Evolutionary conservation across 2,329 filamentous ascomycete genomes (phyloP).

Genomic region (Botrytis fragariae): DNA sequence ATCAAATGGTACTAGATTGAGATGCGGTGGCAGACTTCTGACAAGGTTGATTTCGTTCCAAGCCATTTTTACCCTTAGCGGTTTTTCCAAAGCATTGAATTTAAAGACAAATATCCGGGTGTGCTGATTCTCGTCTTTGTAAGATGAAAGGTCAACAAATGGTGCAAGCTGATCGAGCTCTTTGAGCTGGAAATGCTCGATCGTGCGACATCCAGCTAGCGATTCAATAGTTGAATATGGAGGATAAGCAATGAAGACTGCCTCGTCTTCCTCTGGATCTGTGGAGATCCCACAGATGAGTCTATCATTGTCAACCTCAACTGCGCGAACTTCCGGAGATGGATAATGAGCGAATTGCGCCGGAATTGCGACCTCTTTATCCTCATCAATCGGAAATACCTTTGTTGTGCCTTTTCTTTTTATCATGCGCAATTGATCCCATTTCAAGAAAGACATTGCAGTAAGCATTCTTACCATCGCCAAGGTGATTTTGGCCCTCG

Average conservation of each 20-base stretch:
- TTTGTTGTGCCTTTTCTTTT: neutral
- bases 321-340: neutral
- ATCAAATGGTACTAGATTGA: neutral
- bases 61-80: neutral
- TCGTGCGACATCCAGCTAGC: neutral
- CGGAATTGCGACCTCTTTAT: neutral
- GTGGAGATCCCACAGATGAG: neutral
- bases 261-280: neutral
- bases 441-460: neutral
- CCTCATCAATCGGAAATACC: neutral
- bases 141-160: neutral
- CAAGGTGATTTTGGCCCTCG: fast-evolving
- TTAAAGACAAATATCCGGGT: neutral
- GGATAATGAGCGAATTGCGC: neutral
- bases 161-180: neutral
- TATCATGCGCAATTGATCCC: neutral
- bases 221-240: neutral
- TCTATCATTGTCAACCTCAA: neutral
- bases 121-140: neutral
- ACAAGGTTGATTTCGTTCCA: neutral
- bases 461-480: neutral
- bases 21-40: neutral
- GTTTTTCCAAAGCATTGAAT: neutral
- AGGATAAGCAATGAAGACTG: neutral
- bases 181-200: neutral